Base-by-base conservation (phyloP, 2,329 filamentous ascomycete genomes). In the Ilyonectria robusta region DNA sequence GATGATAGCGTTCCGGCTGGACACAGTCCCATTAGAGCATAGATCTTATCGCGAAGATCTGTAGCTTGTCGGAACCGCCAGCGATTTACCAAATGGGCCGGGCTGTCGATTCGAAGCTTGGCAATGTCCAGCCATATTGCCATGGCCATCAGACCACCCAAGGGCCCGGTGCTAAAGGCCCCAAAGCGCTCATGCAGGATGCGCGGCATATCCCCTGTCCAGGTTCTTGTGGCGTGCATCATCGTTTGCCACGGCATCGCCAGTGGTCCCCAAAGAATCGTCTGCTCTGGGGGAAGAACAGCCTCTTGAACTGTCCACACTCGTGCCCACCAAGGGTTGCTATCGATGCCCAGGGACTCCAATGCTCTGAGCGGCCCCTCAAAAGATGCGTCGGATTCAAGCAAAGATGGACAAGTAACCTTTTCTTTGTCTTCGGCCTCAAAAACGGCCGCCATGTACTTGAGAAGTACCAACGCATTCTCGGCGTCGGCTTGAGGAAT, bases 281-380 rank as follows among this genome's bases (percentile, higher is more conserved):
- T 29, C 51, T 55, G 29, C 13, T 54, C 21, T 21, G 50, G 51
- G 3, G 66, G 66, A 33, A 70, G 61, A 40, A 65, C 50, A 23
- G 59, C 67, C 65, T 68, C 67, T 26, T 67, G 65, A 17, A 68
- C 61, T 35, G 65, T 62, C 61, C 65, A 67, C 5, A 60, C 59
- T 40, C 65, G 44, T 10, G 40, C 35, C 66, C 66, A 68, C 61
- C 66, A 68, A 13, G 66, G 61, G 15, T 46, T 59, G 13, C 44
- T 46, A 40, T 59, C 29, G 17, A 57, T 42, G 10, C 58, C 46
- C 37, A 69, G 15, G 21, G 62, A 51, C 35, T 54, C 26, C 29
- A 69, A 40, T 35, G 62, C 66, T 23, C 57, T 60, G 50, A 69
- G 50, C 5, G 62, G 47, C 13, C 54, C 50, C 17, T 6, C 21